A percentile compares a stretch with the other conserved stretches of the same genome.
Evolutionary conservation across 1,139 yeast species (phyloP).

Genomic region (Protomyces inundatus): DNA sequence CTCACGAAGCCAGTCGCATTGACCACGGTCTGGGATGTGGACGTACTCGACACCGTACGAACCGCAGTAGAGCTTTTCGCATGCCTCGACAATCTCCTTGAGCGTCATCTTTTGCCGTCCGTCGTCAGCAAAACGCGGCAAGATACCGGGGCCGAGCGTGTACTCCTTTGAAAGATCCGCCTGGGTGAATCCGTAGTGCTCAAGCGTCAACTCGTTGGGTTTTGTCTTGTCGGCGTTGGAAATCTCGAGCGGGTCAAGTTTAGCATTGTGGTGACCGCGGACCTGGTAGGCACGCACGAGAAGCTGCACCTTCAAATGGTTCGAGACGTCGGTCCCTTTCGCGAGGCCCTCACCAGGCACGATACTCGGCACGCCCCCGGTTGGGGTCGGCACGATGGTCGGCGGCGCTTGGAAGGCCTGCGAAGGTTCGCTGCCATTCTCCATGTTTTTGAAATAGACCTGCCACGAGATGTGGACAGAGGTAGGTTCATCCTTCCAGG

Average conservation of each 20-base stretch:
- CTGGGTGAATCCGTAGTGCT: conserved; percentile 84
- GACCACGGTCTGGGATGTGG: conserved; percentile 91
- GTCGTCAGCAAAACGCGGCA: conserved; percentile 73
- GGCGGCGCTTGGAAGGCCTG: conserved; percentile 89
- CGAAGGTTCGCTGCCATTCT: conserved; percentile 61
- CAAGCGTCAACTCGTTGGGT: conserved; percentile 86
- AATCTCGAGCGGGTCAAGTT: conserved; percentile 88
- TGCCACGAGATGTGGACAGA: conserved; percentile 96
- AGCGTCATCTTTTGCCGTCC: conserved; percentile 59
- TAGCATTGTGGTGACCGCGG: conserved; percentile 94
- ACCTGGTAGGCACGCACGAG: conserved; percentile 98
- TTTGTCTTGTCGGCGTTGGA: conserved; percentile 61
- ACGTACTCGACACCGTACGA: conserved; percentile 91
- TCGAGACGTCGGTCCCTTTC: conserved; percentile 53
- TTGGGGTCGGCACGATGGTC: conserved; percentile 59
- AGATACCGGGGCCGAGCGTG: conserved; percentile 93
- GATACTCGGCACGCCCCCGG: conserved; percentile 60
- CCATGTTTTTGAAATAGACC: conserved; percentile 85
- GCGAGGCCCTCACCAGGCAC: conserved; percentile 48
- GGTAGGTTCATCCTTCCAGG: conserved; percentile 85
- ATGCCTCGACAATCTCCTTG: conserved; percentile 66
- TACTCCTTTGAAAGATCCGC: conserved; percentile 77
- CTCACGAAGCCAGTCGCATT: conserved; percentile 98
- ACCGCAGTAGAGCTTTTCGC: conserved; percentile 83
- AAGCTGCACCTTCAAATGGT: conserved; percentile 91